Evolutionary conservation across 2,329 filamentous ascomycete species (phyloP).

Genomic region (Venturia pyrina): DNA sequence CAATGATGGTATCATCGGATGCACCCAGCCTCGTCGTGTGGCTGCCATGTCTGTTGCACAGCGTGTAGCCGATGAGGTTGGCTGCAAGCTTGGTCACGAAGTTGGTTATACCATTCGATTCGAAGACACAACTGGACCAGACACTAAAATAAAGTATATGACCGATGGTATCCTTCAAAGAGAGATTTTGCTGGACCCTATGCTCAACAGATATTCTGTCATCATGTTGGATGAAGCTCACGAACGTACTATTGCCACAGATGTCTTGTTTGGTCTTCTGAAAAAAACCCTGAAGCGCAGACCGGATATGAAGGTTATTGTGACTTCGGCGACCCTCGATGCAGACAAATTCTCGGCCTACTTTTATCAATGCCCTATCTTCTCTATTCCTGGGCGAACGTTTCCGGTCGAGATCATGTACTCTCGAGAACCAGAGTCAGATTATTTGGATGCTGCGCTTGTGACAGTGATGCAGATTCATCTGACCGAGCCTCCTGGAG

Average conservation of each 20-base stretch:
- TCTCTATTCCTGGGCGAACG: slow-evolving; percentile 89
- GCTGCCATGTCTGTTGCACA: slow-evolving; percentile 98
- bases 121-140: slow-evolving; percentile 82
- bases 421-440: slow-evolving; percentile 85
- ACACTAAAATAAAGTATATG: slow-evolving; percentile 98
- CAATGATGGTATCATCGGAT: slow-evolving; percentile 82
- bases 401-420: slow-evolving; percentile 96
- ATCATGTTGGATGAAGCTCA: slow-evolving; percentile 99
- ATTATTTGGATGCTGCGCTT: slow-evolving; percentile 90
- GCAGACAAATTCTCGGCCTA: slow-evolving; percentile 96
- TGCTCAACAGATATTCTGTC: slow-evolving; percentile 85
- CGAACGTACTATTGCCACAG: slow-evolving; percentile 92
- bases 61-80: slow-evolving; percentile 94
- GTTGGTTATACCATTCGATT: slow-evolving; percentile 99
- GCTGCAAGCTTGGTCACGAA: slow-evolving; percentile 84
- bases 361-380: slow-evolving; percentile 92
- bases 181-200: slow-evolving; percentile 92
- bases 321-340: slow-evolving; percentile 97
- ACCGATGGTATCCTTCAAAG: slow-evolving; percentile 97
- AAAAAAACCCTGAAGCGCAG: slow-evolving; percentile 79
- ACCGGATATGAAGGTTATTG: slow-evolving; percentile 91
- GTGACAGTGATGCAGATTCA: slow-evolving; percentile 98
- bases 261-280: slow-evolving; percentile 92
- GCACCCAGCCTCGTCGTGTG: slow-evolving; percentile 93
- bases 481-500: slow-evolving; percentile 79